These are phyloP conservation scores for Pelagophyceae sp. DNA, from an alignment of 352 stramenopile species.

Conservation along the genomic window DNA sequence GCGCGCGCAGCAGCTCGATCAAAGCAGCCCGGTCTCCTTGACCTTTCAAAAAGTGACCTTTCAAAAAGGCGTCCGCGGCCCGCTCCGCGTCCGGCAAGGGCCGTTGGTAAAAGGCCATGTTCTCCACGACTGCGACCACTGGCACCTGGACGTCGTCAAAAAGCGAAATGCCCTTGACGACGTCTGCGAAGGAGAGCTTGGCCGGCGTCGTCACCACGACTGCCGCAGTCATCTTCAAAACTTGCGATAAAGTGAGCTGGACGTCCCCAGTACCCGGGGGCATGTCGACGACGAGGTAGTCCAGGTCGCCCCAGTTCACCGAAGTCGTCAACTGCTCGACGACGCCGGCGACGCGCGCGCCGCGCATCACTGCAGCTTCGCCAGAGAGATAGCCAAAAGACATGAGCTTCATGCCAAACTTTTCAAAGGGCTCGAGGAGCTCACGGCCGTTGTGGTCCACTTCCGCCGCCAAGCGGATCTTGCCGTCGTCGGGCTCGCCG, in stretches of 20 bases:
- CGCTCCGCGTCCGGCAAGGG: not conserved
- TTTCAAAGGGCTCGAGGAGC: conserved; percentile 54
- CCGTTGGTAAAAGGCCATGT: conserved; percentile 88
- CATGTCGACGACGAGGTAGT: conserved; percentile 95
- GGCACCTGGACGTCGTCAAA: conserved; percentile 94
- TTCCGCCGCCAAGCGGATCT: conserved; percentile 39
- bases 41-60: not conserved
- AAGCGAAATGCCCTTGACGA: conserved; percentile 96
- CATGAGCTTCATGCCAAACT: conserved; percentile 62
- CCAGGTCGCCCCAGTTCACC: conserved; percentile 85
- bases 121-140: conserved; percentile 93
- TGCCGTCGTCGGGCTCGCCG: conserved; percentile 47
- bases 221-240: conserved; percentile 73
- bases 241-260: conserved; percentile 93
- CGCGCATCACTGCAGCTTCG: not conserved
- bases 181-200: conserved; percentile 89
- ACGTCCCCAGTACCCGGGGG: conserved; percentile 98
- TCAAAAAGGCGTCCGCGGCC: not conserved
- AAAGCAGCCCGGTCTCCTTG: not conserved
- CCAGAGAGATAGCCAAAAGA: conserved; percentile 60
- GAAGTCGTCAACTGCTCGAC: conserved; percentile 3
- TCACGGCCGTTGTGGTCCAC: conserved; percentile 37
- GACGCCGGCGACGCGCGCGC: conserved; percentile 11
- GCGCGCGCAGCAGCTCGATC: not conserved
- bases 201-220: conserved; percentile 98